A percentile compares a stretch with the other conserved stretches of the same genome.
Evolutionary conservation across 2,329 filamentous ascomycete species (phyloP).

Genomic region (Xylogone sp.): DNA sequence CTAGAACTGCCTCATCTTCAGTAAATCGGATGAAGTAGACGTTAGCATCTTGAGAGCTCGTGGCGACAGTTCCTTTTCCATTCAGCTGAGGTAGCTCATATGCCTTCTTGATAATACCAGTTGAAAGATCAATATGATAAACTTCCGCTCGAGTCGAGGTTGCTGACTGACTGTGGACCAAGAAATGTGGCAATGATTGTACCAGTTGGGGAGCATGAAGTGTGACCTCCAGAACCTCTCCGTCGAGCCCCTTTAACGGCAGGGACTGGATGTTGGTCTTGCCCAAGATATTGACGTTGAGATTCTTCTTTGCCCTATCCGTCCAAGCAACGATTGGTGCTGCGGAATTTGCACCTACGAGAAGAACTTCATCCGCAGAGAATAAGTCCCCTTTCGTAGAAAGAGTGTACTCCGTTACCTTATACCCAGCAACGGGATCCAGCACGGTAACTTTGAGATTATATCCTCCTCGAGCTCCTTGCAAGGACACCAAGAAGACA

Average conservation of each 20-base stretch:
- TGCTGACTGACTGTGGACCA: slow-evolving; percentile 74
- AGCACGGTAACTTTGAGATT: slow-evolving; percentile 73
- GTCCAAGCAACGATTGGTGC: slow-evolving; percentile 75
- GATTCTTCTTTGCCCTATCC: slow-evolving; percentile 54
- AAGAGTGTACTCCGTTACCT: slow-evolving; percentile 67
- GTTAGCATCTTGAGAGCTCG: slow-evolving; percentile 72
- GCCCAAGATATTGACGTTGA: slow-evolving; percentile 70
- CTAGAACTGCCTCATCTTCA: slow-evolving; percentile 66
- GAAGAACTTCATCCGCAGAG: slow-evolving; percentile 60
- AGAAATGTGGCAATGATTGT: slow-evolving; percentile 74
- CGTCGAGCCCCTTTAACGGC: slow-evolving; percentile 42
- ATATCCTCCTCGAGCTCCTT: slow-evolving; percentile 65
- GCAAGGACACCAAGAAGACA: slow-evolving; percentile 75
- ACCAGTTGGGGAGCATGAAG: slow-evolving; percentile 72
- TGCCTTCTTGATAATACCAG: slow-evolving; percentile 65
- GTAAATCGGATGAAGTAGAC: slow-evolving; percentile 87
- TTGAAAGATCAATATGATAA: slow-evolving; percentile 75
- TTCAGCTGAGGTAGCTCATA: slow-evolving; percentile 73
- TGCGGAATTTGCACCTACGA: slow-evolving; percentile 72
- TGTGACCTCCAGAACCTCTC: slow-evolving; percentile 50
- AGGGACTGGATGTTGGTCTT: slow-evolving; percentile 49
- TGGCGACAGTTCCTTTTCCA: slow-evolving; percentile 72
- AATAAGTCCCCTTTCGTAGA: slow-evolving; percentile 72
- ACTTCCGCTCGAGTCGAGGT: slow-evolving; percentile 77
- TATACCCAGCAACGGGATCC: slow-evolving; percentile 69